Percentiles rank a stretch among this genome's conserved stretches.
Conservation (phyloP, 2,329 filamentous ascomycete genomes). For the Neofusicoccum sp. region DNA sequence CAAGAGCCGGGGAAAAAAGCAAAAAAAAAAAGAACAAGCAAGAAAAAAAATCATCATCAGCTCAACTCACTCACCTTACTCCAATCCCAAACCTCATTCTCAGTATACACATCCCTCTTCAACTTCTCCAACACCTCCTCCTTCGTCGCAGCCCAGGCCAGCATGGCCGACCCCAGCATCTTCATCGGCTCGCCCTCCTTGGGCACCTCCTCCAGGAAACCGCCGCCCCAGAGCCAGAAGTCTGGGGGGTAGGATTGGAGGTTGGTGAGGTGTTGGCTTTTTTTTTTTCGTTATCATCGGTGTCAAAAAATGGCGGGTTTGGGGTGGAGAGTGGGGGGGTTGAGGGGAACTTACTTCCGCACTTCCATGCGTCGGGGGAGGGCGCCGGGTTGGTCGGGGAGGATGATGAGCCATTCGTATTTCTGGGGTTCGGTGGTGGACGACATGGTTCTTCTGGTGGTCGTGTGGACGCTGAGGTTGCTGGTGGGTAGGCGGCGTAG, state of each 20-base stretch:
- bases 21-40: neutral
- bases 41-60: constrained; percentile 28
- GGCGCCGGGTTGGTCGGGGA: constrained; percentile 48
- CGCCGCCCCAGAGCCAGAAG: constrained; percentile 66
- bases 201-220: constrained; percentile 67
- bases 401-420: constrained; percentile 55
- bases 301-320: neutral
- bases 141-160: constrained; percentile 66
- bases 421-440: constrained; percentile 34
- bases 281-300: neutral
- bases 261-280: constrained; percentile 58
- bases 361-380: constrained; percentile 48
- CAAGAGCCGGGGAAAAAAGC: neutral
- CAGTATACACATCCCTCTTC: constrained; percentile 72
- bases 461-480: neutral
- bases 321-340: neutral
- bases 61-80: constrained; percentile 47
- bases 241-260: constrained; percentile 59
- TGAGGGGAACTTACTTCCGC: constrained; percentile 30
- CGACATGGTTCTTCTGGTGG: neutral
- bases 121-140: constrained; percentile 70
- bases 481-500: neutral
- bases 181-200: constrained; percentile 65
- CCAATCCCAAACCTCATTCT: constrained; percentile 75
- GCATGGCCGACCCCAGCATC: constrained; percentile 74